These are phyloP conservation scores for Circinella umbellata DNA, from an alignment of 371 early-diverging fungal species.

Conservation along the genomic window DNA sequence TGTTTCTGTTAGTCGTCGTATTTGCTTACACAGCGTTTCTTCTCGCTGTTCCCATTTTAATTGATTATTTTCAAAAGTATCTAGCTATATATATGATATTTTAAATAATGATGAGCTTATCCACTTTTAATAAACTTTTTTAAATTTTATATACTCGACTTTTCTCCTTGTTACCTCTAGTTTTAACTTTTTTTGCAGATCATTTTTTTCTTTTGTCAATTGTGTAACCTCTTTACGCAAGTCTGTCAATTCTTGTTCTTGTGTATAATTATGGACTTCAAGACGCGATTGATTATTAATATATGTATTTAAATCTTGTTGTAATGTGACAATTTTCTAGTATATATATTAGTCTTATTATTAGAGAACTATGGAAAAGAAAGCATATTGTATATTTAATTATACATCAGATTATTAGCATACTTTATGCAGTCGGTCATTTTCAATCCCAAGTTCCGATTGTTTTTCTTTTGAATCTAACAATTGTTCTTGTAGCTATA, in stretches of 20 bases:
- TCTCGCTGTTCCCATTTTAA: conserved; percentile 29
- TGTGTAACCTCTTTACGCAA: conserved; percentile 20
- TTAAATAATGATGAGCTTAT: background rate
- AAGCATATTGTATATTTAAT: no score
- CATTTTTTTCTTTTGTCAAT: conserved; percentile 20
- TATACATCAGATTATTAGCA: no score
- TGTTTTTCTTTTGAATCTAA: conserved; percentile 3
- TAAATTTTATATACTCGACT: no score
- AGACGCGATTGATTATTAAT: conserved; percentile 20
- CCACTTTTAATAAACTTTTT: no score
- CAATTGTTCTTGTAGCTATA: conserved; percentile 11
- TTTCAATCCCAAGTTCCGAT: conserved; percentile 3
- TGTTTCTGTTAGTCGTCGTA: conserved; percentile 18
- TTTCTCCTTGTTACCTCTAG: conserved; percentile 20
- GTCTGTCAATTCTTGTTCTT: conserved; percentile 22
- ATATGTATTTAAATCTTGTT: background rate
- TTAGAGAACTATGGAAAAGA: background rate
- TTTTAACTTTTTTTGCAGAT: conserved; percentile 22
- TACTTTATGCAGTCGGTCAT: conserved; percentile 15
- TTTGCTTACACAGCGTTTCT: conserved; percentile 18
- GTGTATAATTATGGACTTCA: conserved; percentile 24
- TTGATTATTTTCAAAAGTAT: conserved; percentile 27
- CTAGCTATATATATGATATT: conserved; percentile 10
- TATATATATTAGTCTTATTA: background rate
- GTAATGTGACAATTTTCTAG: background rate